Conservation (phyloP, 2,329 filamentous ascomycete genomes). For the Albophoma yamanashiensis region DNA sequence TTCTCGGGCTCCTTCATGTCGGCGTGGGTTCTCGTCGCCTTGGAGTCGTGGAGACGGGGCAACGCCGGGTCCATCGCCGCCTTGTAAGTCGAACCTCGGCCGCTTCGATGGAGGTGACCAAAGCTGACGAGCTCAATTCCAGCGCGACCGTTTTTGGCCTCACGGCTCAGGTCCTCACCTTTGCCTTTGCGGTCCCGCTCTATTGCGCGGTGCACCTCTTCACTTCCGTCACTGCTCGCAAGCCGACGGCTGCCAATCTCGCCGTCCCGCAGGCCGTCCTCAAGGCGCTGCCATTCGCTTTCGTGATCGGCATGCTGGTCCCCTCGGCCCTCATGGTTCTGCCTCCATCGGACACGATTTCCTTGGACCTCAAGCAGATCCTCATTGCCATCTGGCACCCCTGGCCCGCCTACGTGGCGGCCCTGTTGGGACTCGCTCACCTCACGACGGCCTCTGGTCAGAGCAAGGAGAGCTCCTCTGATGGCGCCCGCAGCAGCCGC, state of each 20-base stretch:
- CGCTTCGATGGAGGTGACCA: background rate
- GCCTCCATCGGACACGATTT: constrained; percentile 1
- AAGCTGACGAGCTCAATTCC: background rate
- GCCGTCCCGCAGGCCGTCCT: constrained; percentile 7
- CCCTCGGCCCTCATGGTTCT: background rate
- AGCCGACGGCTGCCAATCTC: constrained; percentile 7
- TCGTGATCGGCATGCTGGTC: background rate
- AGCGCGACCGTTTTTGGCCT: constrained; percentile 8
- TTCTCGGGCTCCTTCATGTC: constrained; percentile 9
- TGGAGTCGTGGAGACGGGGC: constrained; percentile 11
- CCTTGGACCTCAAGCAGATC: constrained; percentile 9
- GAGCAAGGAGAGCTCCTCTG: background rate
- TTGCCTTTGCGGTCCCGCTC: constrained; percentile 8
- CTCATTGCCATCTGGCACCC: constrained; percentile 10
- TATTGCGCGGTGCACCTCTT: constrained; percentile 8
- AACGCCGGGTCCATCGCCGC: constrained; percentile 5
- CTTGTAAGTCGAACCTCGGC: constrained; percentile 5
- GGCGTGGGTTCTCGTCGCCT: constrained; percentile 7
- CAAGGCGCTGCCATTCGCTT: constrained; percentile 2
- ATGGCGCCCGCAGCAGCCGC: background rate
- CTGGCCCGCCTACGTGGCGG: constrained; percentile 9
- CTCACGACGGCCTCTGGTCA: background rate
- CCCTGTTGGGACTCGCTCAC: constrained; percentile 3
- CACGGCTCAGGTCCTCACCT: constrained; percentile 7
- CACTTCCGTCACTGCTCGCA: constrained; percentile 2